Evolutionary conservation across 1,284 basidiomycete genomes (phyloP).

Genomic region (Cryptococcus sp.): DNA sequence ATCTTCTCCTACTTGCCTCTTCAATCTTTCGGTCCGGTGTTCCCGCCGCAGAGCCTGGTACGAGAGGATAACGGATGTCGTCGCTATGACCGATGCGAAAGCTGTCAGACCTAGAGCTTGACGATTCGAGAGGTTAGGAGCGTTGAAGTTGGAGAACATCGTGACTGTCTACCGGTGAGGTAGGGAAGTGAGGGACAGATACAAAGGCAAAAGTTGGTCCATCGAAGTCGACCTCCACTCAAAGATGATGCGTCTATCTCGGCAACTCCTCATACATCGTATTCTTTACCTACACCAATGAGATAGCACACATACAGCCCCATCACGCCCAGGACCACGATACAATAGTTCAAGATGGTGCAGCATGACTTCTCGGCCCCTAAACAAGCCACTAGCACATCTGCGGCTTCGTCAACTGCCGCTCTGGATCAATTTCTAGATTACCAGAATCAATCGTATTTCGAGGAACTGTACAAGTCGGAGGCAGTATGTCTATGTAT

Average conservation of each 20-base stretch:
- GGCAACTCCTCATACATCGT: neutral
- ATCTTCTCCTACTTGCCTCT: slow-evolving; percentile 44
- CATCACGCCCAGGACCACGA: no score
- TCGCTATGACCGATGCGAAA: slow-evolving; percentile 37
- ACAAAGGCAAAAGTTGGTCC: neutral
- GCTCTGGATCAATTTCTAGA: slow-evolving; percentile 67
- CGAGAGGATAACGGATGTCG: slow-evolving; percentile 40
- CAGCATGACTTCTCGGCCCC: slow-evolving; percentile 36
- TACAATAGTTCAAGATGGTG: slow-evolving; percentile 26
- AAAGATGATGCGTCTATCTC: neutral
- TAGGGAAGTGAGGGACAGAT: no score
- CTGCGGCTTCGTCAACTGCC: slow-evolving; percentile 29
- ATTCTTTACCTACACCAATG: neutral
- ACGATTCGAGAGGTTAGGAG: slow-evolving; percentile 12
- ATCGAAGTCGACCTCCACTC: neutral
- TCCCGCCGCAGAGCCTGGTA: slow-evolving; percentile 45
- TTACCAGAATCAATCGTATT: slow-evolving; percentile 74
- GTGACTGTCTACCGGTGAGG: neutral
- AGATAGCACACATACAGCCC: neutral
- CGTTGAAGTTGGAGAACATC: neutral
- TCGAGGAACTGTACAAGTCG: slow-evolving; percentile 77
- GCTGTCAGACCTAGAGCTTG: slow-evolving; percentile 43
- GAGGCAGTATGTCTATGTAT: slow-evolving; percentile 92
- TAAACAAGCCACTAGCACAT: slow-evolving; percentile 6
- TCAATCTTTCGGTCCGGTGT: slow-evolving; percentile 40